phyloP scores from a whole-genome alignment of 768 basidiomycete species.

The Kwoniella shandongensis region DNA sequence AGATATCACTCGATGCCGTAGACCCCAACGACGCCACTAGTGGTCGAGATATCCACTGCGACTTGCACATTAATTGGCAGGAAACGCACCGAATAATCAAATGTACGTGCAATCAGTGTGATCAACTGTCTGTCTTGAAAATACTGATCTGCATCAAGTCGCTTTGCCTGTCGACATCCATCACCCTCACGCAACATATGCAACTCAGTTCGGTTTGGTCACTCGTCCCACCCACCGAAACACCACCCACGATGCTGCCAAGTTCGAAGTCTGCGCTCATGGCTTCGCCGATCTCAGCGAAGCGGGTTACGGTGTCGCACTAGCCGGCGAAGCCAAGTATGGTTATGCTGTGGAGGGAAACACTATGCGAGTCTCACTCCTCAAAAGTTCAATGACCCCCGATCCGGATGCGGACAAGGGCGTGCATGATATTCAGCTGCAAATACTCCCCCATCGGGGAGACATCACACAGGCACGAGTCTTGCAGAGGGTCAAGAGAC shows the following conservation, averaged over 20 bases:
- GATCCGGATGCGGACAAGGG: slow-evolving; percentile 35
- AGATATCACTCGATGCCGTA: slow-evolving; percentile 85
- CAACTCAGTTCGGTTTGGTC: slow-evolving; percentile 88
- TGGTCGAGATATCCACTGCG: slow-evolving; percentile 76
- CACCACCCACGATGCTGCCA: slow-evolving; percentile 66
- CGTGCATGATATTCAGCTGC: slow-evolving; percentile 78
- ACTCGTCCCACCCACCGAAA: slow-evolving; percentile 92
- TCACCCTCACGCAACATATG: slow-evolving; percentile 78
- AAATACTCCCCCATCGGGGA: slow-evolving; percentile 82
- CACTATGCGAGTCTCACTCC: slow-evolving; percentile 69
- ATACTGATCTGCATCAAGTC: slow-evolving; percentile 49
- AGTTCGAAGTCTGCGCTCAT: slow-evolving; percentile 96
- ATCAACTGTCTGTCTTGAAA: background rate
- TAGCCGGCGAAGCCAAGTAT: slow-evolving; percentile 90
- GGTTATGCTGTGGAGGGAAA: slow-evolving; percentile 79
- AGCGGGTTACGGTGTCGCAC: slow-evolving; percentile 90
- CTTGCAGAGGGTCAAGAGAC: slow-evolving; percentile 74
- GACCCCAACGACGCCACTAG: slow-evolving; percentile 56
- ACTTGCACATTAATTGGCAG: slow-evolving; percentile 63
- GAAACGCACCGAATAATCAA: slow-evolving; percentile 50
- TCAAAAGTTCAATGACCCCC: slow-evolving; percentile 75
- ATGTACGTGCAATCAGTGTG: slow-evolving; percentile 8
- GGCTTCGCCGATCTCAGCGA: slow-evolving; percentile 58
- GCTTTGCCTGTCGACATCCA: slow-evolving; percentile 84
- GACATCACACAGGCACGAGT: too few species aligned